A percentile compares a stretch with the other conserved stretches of the same genome.
phyloP scores from a whole-genome alignment of 2,329 filamentous ascomycete species.

The Rutstroemia sp. region DNA sequence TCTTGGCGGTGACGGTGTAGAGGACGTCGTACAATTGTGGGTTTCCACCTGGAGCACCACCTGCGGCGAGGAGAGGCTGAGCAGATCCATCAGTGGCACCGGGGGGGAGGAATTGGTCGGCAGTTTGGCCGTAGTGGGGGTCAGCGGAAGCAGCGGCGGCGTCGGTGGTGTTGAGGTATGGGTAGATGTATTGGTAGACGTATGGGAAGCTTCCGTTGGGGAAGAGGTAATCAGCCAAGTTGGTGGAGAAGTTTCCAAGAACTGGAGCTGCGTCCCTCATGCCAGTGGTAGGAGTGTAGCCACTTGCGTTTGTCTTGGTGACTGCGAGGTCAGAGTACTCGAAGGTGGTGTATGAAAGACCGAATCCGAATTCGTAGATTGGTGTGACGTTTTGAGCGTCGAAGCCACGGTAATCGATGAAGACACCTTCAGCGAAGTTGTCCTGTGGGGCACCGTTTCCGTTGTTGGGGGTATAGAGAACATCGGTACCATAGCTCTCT shows the following conservation, averaged over 20 bases:
- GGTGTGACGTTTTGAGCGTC: conserved; percentile 57
- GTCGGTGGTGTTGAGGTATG: conserved; percentile 45
- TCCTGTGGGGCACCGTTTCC: conserved; percentile 59
- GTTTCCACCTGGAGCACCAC: conserved; percentile 48
- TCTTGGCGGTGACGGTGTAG: conserved; percentile 44
- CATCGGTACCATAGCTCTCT: conserved; percentile 36
- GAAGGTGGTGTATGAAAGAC: conserved; percentile 75
- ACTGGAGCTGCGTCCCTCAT: conserved; percentile 55
- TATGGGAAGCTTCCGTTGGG: conserved; percentile 46
- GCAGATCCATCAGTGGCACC: conserved; percentile 37
- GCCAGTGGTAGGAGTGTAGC: conserved; percentile 47
- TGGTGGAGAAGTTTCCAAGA: conserved; percentile 54
- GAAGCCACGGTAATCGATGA: conserved; percentile 76
- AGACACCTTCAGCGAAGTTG: conserved; percentile 69
- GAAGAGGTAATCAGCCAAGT: conserved; percentile 60
- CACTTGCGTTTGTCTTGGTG: conserved; percentile 16
- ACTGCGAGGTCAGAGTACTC: conserved; percentile 58
- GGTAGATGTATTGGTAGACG: conserved; percentile 46
- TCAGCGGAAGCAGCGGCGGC: conserved; percentile 41
- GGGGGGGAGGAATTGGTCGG: conserved; percentile 33
- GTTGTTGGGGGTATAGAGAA: conserved; percentile 53
- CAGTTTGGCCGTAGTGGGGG: conserved; percentile 23
- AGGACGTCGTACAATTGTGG: conserved; percentile 46
- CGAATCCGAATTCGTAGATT: conserved; percentile 75
- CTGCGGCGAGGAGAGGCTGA: conserved; percentile 39